Percentiles rank a stretch among this genome's conserved stretches.
Conservation (phyloP, 495 filamentous ascomycete species). For the Paragyromitra xinjiangensis region DNA sequence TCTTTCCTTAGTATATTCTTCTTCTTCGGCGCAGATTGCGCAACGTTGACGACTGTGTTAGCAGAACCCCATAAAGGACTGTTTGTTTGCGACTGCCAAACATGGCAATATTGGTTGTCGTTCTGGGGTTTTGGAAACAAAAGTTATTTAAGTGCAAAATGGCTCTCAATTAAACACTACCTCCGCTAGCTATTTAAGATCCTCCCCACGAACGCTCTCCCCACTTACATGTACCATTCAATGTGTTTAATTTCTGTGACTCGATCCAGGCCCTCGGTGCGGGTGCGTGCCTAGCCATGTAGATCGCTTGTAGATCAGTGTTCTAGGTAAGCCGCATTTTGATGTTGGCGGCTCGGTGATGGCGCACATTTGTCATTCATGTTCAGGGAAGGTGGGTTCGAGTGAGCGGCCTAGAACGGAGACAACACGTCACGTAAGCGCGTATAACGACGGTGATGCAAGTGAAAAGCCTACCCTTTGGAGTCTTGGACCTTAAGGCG, state of each 20-base stretch:
- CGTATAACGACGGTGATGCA: constrained; percentile 6
- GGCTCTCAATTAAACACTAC: constrained; percentile 7
- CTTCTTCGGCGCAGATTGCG: constrained; percentile 12
- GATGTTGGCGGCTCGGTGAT: constrained; percentile 9
- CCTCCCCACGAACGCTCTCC: background rate
- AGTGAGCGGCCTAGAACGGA: background rate
- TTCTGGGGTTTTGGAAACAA: constrained; percentile 11
- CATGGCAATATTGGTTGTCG: constrained; percentile 8
- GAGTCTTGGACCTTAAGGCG: background rate
- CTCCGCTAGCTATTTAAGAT: background rate
- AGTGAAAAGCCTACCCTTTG: background rate
- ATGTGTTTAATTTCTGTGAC: background rate
- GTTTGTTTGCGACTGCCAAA: constrained; percentile 9
- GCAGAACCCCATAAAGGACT: constrained; percentile 21
- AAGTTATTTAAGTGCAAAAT: constrained; percentile 15
- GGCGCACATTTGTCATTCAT: constrained; percentile 16
- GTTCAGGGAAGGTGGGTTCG: background rate
- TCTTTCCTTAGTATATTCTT: constrained; percentile 8
- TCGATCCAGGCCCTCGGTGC: background rate
- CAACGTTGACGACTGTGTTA: constrained; percentile 28
- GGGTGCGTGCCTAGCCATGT: background rate
- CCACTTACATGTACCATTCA: background rate
- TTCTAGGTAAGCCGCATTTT: constrained; percentile 14
- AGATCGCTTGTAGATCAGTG: constrained; percentile 3
- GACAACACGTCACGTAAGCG: constrained; percentile 17